Base-by-base conservation (phyloP, 2,329 filamentous ascomycete genomes). In the Fonsecaea erecta region DNA sequence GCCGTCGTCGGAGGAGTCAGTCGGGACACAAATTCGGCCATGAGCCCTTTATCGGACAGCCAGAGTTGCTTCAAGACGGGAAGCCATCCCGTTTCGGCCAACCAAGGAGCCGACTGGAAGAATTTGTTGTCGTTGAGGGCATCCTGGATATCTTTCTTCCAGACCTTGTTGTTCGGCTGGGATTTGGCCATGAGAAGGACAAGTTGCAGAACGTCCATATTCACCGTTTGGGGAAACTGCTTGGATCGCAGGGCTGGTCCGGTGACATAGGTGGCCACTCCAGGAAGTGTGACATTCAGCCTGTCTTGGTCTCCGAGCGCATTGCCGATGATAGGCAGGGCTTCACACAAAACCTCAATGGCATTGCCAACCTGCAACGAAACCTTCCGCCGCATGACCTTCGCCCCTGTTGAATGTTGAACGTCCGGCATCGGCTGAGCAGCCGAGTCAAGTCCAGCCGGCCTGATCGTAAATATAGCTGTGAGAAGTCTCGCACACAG, bases 91-190 rank as follows among this genome's bases (percentile, higher is more conserved):
- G 83, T 83, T 70, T 87, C 84, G 9, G 94, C 86, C 18, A 96
- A 78, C 6, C 83, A 72, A 3, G 90, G 74, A 7, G 86, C 81
- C 48, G 88, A 88, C n/a, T 84, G 83, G 74, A 99, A 96, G 79
- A 99, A 94, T 65, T 88, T 89, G 7, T 88, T 75, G 75, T 99
- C 93, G 73, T 96, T 95, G 79, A 98, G 97, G 0, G 93, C 93
- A 75, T 98, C 95, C 0, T 87, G 84, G 1, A 98, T 84, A 72
- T 99, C 96, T 76, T 93, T 97, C 78, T 90, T 96, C 92, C 94
- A 97, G 1, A 88, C 83, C 77, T 96, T 97, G 67, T 94, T 90
- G 60, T 90, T 90, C 70, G 90, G 90, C 2, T 90, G 86, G 30
- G 97, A 83, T 71, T 88, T 88, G 0, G 90, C 87, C 61, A 98